Percentiles rank a stretch among this genome's conserved stretches.
Evolutionary conservation across 2,329 filamentous ascomycete species (phyloP).

Genomic region (Passalora sequoiae): DNA sequence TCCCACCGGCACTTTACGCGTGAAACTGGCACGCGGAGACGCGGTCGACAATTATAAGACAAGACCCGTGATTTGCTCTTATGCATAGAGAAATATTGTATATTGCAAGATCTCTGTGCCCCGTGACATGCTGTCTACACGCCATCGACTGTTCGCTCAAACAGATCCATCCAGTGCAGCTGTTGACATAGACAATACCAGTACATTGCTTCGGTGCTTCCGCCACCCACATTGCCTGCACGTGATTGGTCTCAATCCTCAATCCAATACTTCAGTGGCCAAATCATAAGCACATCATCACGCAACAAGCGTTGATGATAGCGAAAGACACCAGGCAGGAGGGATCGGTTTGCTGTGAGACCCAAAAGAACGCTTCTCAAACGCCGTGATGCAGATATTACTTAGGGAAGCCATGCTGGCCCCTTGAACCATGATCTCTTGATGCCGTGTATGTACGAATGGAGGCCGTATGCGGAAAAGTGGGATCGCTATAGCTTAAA

Average conservation of each 20-base stretch:
- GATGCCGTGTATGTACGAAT: constrained; percentile 25
- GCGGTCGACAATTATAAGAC: no score
- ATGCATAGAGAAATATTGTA: no score
- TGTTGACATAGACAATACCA: constrained; percentile 18
- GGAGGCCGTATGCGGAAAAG: constrained; percentile 16
- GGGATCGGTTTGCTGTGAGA: constrained; percentile 1
- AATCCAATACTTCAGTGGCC: constrained; percentile 21
- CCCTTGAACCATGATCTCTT: constrained; percentile 10
- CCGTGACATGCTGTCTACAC: no score
- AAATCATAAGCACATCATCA: constrained; percentile 17
- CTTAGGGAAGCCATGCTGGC: constrained; percentile 8
- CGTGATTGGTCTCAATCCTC: constrained; percentile 6
- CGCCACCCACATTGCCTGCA: background rate
- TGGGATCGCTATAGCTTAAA: constrained; percentile 11
- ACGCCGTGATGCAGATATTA: constrained; percentile 21
- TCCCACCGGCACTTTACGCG: no score
- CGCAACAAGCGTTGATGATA: constrained; percentile 4
- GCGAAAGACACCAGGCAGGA: constrained; percentile 4
- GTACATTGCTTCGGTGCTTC: constrained; percentile 16
- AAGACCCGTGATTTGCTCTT: no score
- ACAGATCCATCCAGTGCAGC: constrained; percentile 7
- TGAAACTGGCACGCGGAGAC: no score
- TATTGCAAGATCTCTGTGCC: no score
- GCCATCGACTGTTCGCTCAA: no score
- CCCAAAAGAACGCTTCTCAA: constrained; percentile 9